These are phyloP conservation scores for Chlamydomonas schloesseri DNA, from an alignment of 139 green algal genomes.

Conservation along the genomic window DNA sequence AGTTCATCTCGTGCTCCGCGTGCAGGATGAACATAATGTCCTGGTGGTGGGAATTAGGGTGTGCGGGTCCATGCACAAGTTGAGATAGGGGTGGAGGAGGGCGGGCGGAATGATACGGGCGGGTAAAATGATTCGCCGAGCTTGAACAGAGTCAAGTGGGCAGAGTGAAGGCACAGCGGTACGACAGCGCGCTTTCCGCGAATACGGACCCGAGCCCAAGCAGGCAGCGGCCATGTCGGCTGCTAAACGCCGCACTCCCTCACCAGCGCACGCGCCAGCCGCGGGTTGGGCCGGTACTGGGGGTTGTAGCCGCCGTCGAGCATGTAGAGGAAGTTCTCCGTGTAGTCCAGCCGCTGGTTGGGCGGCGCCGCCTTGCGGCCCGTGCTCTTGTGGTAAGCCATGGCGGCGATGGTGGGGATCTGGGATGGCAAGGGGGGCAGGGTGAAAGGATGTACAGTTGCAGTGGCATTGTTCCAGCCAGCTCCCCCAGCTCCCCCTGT, in stretches of 20 bases:
- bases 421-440: constrained; percentile 47
- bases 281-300: constrained; percentile 90
- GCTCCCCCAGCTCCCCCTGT: no score
- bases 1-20: constrained; percentile 99
- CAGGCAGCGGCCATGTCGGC: no score
- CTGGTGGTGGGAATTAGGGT: constrained; percentile 3
- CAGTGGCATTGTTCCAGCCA: no score
- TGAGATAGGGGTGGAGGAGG: not conserved
- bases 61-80: no score
- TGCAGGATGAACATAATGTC: constrained; percentile 99
- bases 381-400: constrained; percentile 94
- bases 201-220: no score
- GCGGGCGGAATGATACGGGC: not conserved
- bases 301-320: constrained; percentile 84
- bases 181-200: no score
- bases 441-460: not conserved
- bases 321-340: constrained; percentile 99
- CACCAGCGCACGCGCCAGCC: constrained; percentile 81
- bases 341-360: constrained; percentile 90
- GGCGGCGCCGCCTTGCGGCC: constrained; percentile 82
- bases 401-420: constrained; percentile 90
- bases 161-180: no score
- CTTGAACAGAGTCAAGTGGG: no score
- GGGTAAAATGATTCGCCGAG: no score
- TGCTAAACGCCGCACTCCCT: no score